Base-by-base conservation (phyloP, 208 protist species). In the Leishmania braziliensis region DNA sequence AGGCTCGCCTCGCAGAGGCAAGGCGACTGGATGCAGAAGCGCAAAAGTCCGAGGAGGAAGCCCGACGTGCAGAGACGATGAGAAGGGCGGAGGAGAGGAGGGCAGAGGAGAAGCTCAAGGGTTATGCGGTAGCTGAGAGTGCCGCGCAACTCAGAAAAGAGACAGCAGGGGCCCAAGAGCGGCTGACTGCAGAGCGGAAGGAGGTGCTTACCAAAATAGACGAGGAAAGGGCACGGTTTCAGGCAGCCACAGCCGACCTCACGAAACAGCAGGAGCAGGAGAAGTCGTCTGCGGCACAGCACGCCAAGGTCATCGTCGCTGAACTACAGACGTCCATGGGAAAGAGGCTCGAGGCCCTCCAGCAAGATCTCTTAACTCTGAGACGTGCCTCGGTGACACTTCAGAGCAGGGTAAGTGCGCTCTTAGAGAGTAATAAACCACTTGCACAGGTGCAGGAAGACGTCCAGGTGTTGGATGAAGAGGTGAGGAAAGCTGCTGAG, bases 11-110 rank as follows among this genome's bases (percentile, higher is more conserved):
- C 60, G 8, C 68, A 14, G 71, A 87, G 58, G 33, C 73, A 63
- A 65, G 60, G 12, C 77, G 84, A 53, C 39, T 51, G n/a, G 2
- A 60, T 10, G 78, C 29, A n/a, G 71, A 85, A 66, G 82, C 75
- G 63, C 56, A 62, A 43, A 81, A 74, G 66, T 60, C 74, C 26
- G 80, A 87, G 63, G 83, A 84, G 68, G 75, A 46, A 16, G 69
- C 54, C 14, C 66, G 3, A n/a, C 39, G 18, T 71, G 33, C 39
- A 71, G 39, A 71, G 10, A 26, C 39, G 16, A 29, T 18, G 46
- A 54, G 69, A 46, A 51, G 12, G 69, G 26, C 18, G 46, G 81
- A 80, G 36, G 63, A 18, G 46, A 73, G 69, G 68, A 51, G 12
- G 69, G 26, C 18, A n/a, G 81, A 80, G 36, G 63, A 39, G 53